Conservation (phyloP, 306 rosid species). For the Trichosanthes truncata region DNA sequence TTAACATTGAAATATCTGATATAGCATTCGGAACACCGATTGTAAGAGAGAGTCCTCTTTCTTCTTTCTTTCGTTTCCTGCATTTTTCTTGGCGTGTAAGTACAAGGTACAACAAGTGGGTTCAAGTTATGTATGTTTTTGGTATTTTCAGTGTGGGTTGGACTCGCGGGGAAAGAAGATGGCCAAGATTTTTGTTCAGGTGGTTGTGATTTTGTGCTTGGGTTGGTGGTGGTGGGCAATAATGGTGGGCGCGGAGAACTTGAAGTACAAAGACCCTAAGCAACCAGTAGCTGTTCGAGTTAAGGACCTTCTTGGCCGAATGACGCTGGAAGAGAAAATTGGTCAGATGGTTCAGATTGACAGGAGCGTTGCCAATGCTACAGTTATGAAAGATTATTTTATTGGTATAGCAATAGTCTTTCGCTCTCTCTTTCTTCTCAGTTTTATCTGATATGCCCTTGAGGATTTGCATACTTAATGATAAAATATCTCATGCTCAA, state of each 20-base stretch:
- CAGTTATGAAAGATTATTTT: slow-evolving; percentile 50
- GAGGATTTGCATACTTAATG: not conserved
- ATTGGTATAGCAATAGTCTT: slow-evolving; percentile 40
- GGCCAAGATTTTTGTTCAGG: slow-evolving; percentile 29
- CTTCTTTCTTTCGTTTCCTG: not conserved
- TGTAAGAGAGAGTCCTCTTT: not conserved
- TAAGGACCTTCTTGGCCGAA: slow-evolving; percentile 57
- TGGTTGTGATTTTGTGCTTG: slow-evolving; percentile 36
- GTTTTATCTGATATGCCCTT: slow-evolving; percentile 6
- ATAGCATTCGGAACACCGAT: not conserved
- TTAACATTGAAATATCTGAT: not conserved
- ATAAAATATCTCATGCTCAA: not conserved
- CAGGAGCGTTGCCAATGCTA: slow-evolving; percentile 64
- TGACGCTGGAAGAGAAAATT: slow-evolving; percentile 89
- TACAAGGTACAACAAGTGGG: not conserved
- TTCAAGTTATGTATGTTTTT: not conserved
- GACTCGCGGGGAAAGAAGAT: slow-evolving; percentile 23
- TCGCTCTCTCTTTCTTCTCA: slow-evolving; percentile 5
- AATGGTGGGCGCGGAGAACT: slow-evolving; percentile 41
- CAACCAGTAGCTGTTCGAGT: slow-evolving; percentile 51
- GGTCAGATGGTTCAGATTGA: slow-evolving; percentile 99
- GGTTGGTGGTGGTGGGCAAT: slow-evolving; percentile 41
- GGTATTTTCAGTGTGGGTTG: slow-evolving; percentile 24
- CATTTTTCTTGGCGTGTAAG: not conserved
- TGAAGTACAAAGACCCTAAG: slow-evolving; percentile 69